These are phyloP conservation scores for Pseudoturritis turrita DNA, from an alignment of 345 rosid species.

Conservation along the genomic window DNA sequence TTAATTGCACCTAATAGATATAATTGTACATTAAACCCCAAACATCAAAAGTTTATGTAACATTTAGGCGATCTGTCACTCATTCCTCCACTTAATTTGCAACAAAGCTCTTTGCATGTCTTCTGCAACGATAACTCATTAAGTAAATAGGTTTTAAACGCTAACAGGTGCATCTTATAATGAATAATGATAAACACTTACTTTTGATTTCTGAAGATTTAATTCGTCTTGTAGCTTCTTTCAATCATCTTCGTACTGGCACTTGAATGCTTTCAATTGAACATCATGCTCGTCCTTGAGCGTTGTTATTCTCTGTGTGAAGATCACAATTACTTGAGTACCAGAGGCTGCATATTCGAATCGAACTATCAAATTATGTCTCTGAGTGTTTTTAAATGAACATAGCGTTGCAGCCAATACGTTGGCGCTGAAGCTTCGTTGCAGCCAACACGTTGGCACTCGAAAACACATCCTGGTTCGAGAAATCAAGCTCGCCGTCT, in stretches of 20 bases:
- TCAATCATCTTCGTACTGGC: conserved; percentile 73
- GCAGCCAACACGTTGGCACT: too few relatives aligned
- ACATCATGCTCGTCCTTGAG: conserved; percentile 69
- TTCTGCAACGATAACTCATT: conserved; percentile 36
- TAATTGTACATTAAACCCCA: too few relatives aligned
- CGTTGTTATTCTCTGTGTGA: conserved; percentile 44
- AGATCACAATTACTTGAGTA: neutral
- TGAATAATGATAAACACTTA: conserved; percentile 20
- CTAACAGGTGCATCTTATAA: neutral
- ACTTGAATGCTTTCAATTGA: too few relatives aligned
- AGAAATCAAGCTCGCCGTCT: too few relatives aligned
- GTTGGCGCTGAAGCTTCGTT: conserved; percentile 51
- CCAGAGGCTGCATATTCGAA: neutral
- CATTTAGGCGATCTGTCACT: conserved; percentile 64
- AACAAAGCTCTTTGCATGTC: conserved; percentile 78
- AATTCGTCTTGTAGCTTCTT: conserved; percentile 63
- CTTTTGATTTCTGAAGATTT: conserved; percentile 69
- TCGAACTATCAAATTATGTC: neutral
- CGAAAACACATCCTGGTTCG: too few relatives aligned
- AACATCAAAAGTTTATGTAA: too few relatives aligned
- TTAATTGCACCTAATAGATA: too few relatives aligned
- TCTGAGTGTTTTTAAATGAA: too few relatives aligned
- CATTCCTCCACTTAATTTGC: conserved; percentile 93
- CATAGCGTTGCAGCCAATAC: too few relatives aligned
- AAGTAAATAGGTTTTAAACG: neutral